Conservation (phyloP, 73 alveolate species). For the Blepharisma stoltei region DNA sequence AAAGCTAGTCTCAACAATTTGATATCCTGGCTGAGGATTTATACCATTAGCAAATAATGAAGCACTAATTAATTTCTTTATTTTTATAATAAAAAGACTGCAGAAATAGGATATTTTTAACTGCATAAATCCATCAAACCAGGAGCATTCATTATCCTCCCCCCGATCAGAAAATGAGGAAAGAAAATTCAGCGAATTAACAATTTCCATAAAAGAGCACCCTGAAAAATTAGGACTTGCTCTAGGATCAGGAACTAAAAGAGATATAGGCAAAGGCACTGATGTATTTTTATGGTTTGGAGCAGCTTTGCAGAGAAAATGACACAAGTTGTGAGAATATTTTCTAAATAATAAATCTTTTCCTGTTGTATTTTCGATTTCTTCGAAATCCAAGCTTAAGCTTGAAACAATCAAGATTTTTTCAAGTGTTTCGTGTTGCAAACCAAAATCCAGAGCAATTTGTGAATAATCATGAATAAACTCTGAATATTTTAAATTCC, state of each 20-base stretch:
- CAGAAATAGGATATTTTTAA: no score
- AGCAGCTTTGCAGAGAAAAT: constrained; percentile 6
- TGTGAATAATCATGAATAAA: not conserved
- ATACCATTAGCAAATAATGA: no score
- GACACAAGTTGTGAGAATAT: not conserved
- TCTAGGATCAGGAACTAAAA: constrained; percentile 13
- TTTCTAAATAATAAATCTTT: not conserved
- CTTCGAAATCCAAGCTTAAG: not conserved
- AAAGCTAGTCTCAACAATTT: no score
- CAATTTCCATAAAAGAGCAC: not conserved
- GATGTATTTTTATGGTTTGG: not conserved
- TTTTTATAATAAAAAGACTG: no score
- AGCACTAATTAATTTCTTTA: no score
- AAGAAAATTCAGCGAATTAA: no score
- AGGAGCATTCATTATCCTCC: no score
- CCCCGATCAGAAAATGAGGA: no score
- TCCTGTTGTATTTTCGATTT: constrained; percentile 13
- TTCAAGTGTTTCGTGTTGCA: not conserved
- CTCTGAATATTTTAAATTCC: not conserved
- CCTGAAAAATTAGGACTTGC: not conserved
- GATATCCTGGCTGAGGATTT: no score
- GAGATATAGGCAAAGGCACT: not conserved
- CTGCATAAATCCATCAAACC: no score
- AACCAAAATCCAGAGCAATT: not conserved
- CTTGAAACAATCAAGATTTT: constrained; percentile 22